Conservation (phyloP, 2,329 filamentous ascomycete species). For the Botryosphaeria agaves region DNA sequence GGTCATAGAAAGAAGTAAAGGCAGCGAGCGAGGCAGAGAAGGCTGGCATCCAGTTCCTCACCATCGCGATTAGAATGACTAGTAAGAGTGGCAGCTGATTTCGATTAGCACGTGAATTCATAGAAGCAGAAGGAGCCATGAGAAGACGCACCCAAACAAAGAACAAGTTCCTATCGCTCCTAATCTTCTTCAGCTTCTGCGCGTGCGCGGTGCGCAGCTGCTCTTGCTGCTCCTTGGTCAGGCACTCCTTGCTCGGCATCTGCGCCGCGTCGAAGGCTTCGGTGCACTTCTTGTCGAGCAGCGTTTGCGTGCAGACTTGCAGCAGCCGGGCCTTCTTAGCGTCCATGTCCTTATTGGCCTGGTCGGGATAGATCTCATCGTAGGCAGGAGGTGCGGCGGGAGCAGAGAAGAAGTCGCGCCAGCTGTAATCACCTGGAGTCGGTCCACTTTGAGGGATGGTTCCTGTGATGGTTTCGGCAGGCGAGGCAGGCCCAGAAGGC, state of each 20-base stretch:
- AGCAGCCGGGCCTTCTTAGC: conserved; percentile 41
- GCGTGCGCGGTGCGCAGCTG: conserved; percentile 28
- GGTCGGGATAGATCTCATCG: conserved; percentile 55
- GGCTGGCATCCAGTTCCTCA: conserved; percentile 34
- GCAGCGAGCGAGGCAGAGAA: too few relatives aligned
- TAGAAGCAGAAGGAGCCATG: too few relatives aligned
- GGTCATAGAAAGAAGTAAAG: too few relatives aligned
- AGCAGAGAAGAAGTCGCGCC: conserved; percentile 50
- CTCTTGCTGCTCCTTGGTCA: conserved; percentile 28
- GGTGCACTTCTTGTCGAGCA: conserved; percentile 41
- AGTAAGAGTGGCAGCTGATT: conserved; percentile 27
- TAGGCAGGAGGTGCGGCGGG: conserved; percentile 53
- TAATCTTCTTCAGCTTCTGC: conserved; percentile 28
- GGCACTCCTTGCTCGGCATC: conserved; percentile 23
- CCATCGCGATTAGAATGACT: conserved; percentile 30
- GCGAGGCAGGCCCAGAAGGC: neutral
- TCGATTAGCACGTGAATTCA: too few relatives aligned
- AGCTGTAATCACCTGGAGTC: conserved; percentile 32
- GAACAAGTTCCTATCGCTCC: conserved; percentile 33
- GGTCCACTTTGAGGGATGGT: conserved; percentile 2
- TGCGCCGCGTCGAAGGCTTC: conserved; percentile 32
- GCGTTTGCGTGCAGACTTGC: conserved; percentile 38
- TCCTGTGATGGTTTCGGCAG: too few relatives aligned
- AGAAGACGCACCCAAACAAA: conserved; percentile 32
- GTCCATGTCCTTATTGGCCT: conserved; percentile 26